Evolutionary conservation across 768 basidiomycete species (phyloP).

Genomic region (Suillus weaverae): DNA sequence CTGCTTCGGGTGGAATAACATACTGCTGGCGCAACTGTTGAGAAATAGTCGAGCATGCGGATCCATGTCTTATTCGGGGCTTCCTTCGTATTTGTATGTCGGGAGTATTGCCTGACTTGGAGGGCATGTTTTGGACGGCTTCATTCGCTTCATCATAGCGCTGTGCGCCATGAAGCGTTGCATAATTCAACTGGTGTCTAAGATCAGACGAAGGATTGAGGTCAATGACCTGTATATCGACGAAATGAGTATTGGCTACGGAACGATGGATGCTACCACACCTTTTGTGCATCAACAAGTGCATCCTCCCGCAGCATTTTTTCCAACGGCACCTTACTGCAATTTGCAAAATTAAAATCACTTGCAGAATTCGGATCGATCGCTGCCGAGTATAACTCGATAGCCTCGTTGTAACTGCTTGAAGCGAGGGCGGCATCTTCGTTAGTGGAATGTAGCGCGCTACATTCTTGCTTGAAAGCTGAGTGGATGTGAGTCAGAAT

Average conservation of each 20-base stretch:
- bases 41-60: not conserved
- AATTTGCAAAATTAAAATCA: not conserved
- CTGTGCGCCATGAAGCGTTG: not conserved
- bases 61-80: not conserved
- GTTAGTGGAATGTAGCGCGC: not conserved
- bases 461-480: not conserved
- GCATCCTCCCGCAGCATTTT: not conserved
- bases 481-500: not conserved
- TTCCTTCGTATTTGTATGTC: not conserved
- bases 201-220: not conserved
- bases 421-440: not conserved
- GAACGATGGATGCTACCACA: not conserved
- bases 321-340: not conserved
- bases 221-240: not conserved
- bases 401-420: not conserved
- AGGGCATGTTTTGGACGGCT: not conserved
- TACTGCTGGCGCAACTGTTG: not conserved
- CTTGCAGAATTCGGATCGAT: not conserved
- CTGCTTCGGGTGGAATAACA: not conserved
- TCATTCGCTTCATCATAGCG: not conserved
- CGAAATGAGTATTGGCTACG: not conserved
- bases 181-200: not conserved
- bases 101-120: not conserved
- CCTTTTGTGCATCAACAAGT: not conserved
- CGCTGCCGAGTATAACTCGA: not conserved